These are phyloP conservation scores for Bacidia gigantensis DNA, from an alignment of 495 filamentous ascomycete genomes.

Conservation along the genomic window DNA sequence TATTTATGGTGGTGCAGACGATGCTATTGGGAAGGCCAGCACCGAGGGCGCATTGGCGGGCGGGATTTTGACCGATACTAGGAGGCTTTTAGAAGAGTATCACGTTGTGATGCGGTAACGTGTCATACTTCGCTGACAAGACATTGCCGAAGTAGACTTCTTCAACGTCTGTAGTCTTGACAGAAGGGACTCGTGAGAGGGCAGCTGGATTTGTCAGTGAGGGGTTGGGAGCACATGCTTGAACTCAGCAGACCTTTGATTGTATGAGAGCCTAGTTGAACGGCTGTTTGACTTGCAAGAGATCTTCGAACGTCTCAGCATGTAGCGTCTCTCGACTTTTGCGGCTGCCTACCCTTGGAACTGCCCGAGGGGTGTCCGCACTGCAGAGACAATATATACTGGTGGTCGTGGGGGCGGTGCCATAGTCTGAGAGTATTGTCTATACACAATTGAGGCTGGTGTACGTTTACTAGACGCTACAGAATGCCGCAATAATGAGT, in stretches of 20 bases:
- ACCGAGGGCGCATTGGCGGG: slow-evolving; percentile 79
- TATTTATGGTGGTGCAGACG: slow-evolving; percentile 90
- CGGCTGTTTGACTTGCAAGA: slow-evolving; percentile 71
- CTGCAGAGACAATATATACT: slow-evolving; percentile 90
- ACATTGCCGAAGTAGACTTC: slow-evolving; percentile 98
- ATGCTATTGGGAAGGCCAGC: slow-evolving; percentile 68
- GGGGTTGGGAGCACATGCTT: neutral
- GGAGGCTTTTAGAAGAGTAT: neutral
- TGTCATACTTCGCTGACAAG: slow-evolving; percentile 73
- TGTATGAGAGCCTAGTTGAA: slow-evolving; percentile 75
- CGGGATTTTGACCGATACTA: slow-evolving; percentile 92
- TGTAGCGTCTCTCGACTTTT: slow-evolving; percentile 7
- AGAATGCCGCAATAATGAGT: neutral
- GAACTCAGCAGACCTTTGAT: slow-evolving; percentile 65
- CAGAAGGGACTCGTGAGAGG: slow-evolving; percentile 66
- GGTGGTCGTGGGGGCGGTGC: slow-evolving; percentile 45
- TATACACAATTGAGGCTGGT: neutral
- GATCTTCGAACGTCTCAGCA: slow-evolving; percentile 39
- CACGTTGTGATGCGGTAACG: slow-evolving; percentile 1
- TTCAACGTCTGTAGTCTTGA: slow-evolving; percentile 76
- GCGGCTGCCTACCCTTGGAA: slow-evolving; percentile 61
- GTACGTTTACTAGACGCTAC: neutral
- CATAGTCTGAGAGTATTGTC: slow-evolving; percentile 4
- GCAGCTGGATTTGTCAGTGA: slow-evolving; percentile 44
- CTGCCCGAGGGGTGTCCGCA: slow-evolving; percentile 79